Evolutionary conservation across 139 green algal species (phyloP).

Genomic region (Chlorokybus atmophyticus): DNA sequence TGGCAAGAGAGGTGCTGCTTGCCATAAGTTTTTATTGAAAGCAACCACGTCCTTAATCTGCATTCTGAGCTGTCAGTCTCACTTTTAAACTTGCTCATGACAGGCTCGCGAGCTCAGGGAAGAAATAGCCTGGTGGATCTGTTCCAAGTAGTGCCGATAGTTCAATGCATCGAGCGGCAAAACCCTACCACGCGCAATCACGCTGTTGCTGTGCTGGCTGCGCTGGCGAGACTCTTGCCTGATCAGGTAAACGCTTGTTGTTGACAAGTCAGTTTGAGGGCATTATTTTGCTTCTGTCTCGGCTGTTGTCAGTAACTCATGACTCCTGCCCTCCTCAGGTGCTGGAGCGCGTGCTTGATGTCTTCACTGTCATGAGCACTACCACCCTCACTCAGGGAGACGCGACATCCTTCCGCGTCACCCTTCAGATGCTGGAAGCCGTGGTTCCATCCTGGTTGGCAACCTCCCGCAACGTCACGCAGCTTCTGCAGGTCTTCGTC

Average conservation of each 20-base stretch:
- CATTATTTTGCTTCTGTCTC: too few relatives aligned
- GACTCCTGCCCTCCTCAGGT: neutral
- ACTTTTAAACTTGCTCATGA: too few relatives aligned
- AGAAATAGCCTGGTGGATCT: too few relatives aligned
- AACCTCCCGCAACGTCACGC: constrained; percentile 2
- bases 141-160: too few relatives aligned
- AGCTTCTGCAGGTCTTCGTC: constrained; percentile 20
- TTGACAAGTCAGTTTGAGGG: too few relatives aligned
- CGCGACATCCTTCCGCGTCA: constrained; percentile 10
- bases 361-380: constrained; percentile 5
- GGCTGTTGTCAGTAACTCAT: too few relatives aligned
- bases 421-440: constrained; percentile 11
- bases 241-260: constrained; percentile 3
- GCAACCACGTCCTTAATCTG: too few relatives aligned
- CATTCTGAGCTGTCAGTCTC: too few relatives aligned
- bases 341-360: constrained; percentile 11
- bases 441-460: constrained; percentile 16
- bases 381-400: constrained; percentile 17
- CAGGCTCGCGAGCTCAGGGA: too few relatives aligned
- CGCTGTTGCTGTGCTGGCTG: constrained; percentile 42
- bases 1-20: too few relatives aligned
- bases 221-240: constrained; percentile 28
- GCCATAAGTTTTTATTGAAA: too few relatives aligned
- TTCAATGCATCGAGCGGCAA: too few relatives aligned
- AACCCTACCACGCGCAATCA: constrained; percentile 15